Conservation (phyloP, 2,329 filamentous ascomycete species). For the Macroventuria anomochaeta region DNA sequence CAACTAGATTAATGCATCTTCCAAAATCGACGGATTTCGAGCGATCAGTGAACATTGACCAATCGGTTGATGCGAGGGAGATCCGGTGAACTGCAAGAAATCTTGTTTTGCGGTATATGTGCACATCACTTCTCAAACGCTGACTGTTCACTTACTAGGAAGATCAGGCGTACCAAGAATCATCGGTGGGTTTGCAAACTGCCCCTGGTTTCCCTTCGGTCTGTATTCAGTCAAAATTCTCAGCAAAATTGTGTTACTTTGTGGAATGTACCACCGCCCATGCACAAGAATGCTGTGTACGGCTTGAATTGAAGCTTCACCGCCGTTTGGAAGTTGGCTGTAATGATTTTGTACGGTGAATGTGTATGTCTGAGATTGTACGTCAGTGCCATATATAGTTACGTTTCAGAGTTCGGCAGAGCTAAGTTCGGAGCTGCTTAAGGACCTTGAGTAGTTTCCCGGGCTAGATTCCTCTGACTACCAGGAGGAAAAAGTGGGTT, state of each 20-base stretch:
- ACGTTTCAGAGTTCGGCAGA: slow-evolving; percentile 5
- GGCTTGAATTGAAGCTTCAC: not conserved
- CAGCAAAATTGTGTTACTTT: not conserved
- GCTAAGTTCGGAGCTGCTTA: not conserved
- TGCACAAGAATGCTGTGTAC: not conserved
- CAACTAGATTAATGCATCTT: not conserved
- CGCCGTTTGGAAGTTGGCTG: not conserved
- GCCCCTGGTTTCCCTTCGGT: not conserved
- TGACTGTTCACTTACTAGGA: not conserved
- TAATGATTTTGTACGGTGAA: not conserved
- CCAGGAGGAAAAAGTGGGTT: not conserved
- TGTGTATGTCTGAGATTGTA: not conserved
- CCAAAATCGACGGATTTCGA: not conserved
- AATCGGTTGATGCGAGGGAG: not conserved
- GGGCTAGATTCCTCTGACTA: not conserved
- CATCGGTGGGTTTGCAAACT: not conserved
- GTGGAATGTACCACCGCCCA: slow-evolving; percentile 1
- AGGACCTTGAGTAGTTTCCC: not conserved
- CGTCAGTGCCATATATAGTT: not conserved
- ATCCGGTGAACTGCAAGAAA: slow-evolving; percentile 8
- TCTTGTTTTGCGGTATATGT: not conserved
- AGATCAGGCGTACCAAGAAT: not conserved
- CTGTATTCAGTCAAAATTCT: not conserved
- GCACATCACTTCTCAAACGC: not conserved
- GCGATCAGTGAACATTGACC: not conserved